phyloP scores from a whole-genome alignment of 192 early-diverging fungal genomes.

The Funneliformis mosseae region DNA sequence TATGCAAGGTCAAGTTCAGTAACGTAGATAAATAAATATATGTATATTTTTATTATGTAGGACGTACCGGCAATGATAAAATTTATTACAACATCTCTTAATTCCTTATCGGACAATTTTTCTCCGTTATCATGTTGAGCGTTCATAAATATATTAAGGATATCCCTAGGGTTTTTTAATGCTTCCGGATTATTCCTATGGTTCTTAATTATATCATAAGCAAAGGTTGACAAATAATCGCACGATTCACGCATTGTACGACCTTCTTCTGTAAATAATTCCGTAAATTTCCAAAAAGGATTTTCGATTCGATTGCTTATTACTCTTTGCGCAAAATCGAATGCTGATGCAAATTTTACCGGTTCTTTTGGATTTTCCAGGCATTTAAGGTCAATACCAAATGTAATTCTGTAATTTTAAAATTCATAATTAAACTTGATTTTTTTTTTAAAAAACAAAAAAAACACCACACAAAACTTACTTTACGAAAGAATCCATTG shows the following conservation, averaged over 20 bases:
- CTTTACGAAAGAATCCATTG: conserved; percentile 47
- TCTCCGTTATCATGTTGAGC: conserved; percentile 46
- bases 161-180: conserved; percentile 32
- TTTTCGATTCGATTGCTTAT: conserved; percentile 41
- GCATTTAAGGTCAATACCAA: conserved; percentile 40
- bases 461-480: conserved; percentile 1
- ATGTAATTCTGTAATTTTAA: conserved; percentile 37
- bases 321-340: conserved; percentile 52
- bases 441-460: neutral
- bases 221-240: conserved; percentile 38
- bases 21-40: too few relatives aligned
- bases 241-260: conserved; percentile 36
- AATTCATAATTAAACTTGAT: neutral
- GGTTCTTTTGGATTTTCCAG: conserved; percentile 35
- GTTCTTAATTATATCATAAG: conserved; percentile 40
- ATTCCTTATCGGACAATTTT: conserved; percentile 41
- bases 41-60: too few relatives aligned
- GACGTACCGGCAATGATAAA: conserved; percentile 36
- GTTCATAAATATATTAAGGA: conserved; percentile 54
- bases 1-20: too few relatives aligned
- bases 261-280: conserved; percentile 30
- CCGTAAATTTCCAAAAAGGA: conserved; percentile 41
- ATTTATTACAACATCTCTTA: conserved; percentile 55
- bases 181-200: conserved; percentile 9
- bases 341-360: conserved; percentile 50